Base-by-base conservation (phyloP, 495 filamentous ascomycete species). In the Penicillium salamii region DNA sequence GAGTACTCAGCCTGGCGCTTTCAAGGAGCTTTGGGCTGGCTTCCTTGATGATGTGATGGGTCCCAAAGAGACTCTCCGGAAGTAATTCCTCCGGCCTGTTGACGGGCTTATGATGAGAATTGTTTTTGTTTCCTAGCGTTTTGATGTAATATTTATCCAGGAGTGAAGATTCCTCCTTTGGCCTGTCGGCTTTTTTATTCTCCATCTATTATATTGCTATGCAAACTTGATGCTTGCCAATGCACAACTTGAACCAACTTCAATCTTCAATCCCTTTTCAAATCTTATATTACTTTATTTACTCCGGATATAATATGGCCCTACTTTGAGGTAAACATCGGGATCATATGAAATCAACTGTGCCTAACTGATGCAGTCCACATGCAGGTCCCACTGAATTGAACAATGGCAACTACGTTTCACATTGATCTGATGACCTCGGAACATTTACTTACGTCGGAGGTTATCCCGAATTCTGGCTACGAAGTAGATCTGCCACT, bases 41-140 rank as follows among this genome's bases (percentile, higher is more conserved):
- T 69, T 86, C 19, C 42, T 84, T 48, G 81, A 86, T 47, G 82
- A 86, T 67, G 51, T 85, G 17, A 62, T 84, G 42, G 79, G 78
- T 21, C 67, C 68, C 13, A 71, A 68, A 51, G 50, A 66, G 58
- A 38, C 45, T 54, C 15, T 39, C 6, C 38, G 58, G 17, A 62
- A 70, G 40, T 68, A 59, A 45, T n/a, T 31, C 13, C 12, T 14
- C 26, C 5, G 17, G 24, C 18, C 13, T 19, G 24, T 32, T 32
- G 29, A 32, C 29, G 29, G 26, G 33, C 15, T 18, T 29, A 40
- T 36, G n/a, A 23, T 48, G 14, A 19, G 12, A 7, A 11, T 20
- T 21, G 3, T 42, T 38, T 26, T 44, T 55, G 18, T n/a, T 53
- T 42, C 26, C 23, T 52, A 17, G 32, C 46, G 34, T 5, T 35